Evolutionary conservation across 2,329 filamentous ascomycete species (phyloP).

Genomic region (Coleophoma crateriformis): DNA sequence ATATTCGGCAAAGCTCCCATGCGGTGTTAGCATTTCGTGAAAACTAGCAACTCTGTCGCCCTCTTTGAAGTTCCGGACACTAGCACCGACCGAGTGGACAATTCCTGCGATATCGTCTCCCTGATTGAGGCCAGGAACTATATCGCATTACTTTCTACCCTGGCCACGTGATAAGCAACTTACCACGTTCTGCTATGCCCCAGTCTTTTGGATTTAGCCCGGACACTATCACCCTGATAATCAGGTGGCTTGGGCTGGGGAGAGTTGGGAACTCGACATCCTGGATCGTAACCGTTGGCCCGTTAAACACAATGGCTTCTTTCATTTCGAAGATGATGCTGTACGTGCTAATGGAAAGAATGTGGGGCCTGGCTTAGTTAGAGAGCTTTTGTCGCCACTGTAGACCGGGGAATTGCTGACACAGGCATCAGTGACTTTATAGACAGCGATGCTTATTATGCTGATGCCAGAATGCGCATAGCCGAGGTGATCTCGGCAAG

Average conservation of each 20-base stretch:
- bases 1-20: slow-evolving; percentile 54
- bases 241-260: slow-evolving; percentile 10
- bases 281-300: slow-evolving; percentile 6
- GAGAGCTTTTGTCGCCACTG: too few relatives aligned
- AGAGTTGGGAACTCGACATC: slow-evolving; percentile 12
- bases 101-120: slow-evolving; percentile 39
- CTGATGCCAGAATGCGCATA: too few relatives aligned
- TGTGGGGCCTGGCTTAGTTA: too few relatives aligned
- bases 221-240: slow-evolving; percentile 16
- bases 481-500: too few relatives aligned
- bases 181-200: slow-evolving; percentile 1
- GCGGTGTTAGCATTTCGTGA: slow-evolving; percentile 40
- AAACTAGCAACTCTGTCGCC: slow-evolving; percentile 40
- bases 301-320: slow-evolving; percentile 9
- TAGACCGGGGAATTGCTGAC: too few relatives aligned
- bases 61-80: slow-evolving; percentile 35
- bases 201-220: slow-evolving; percentile 18
- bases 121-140: slow-evolving; percentile 20
- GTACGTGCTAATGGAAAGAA: too few relatives aligned
- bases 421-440: too few relatives aligned
- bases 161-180: not conserved
- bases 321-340: slow-evolving; percentile 4
- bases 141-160: not conserved
- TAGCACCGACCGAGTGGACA: slow-evolving; percentile 38
- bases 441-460: too few relatives aligned